Evolutionary conservation across 768 basidiomycete genomes (phyloP).

Genomic region (Cystobasidium onofrii): DNA sequence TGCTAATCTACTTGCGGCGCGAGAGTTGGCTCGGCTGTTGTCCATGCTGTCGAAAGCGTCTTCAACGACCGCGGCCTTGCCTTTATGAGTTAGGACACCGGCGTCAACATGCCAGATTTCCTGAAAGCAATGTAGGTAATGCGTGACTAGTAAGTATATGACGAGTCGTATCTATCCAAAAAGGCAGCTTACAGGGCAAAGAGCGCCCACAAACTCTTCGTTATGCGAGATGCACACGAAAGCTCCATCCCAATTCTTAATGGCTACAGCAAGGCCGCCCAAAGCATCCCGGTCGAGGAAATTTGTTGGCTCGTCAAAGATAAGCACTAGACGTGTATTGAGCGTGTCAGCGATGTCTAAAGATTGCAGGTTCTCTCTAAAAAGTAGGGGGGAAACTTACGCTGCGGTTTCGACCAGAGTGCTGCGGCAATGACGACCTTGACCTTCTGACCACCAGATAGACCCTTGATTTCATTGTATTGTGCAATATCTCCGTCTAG

Average conservation of each 20-base stretch:
- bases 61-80: slow-evolving; percentile 76
- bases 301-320: slow-evolving; percentile 55
- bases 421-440: slow-evolving; percentile 63
- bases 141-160: not conserved
- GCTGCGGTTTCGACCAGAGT: slow-evolving; percentile 88
- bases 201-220: slow-evolving; percentile 48
- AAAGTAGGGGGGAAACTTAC: slow-evolving; percentile 22
- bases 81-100: slow-evolving; percentile 76
- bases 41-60: slow-evolving; percentile 68
- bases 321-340: slow-evolving; percentile 41
- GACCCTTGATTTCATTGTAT: slow-evolving; percentile 89
- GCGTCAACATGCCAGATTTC: slow-evolving; percentile 92
- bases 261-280: slow-evolving; percentile 87
- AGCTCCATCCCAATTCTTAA: slow-evolving; percentile 87
- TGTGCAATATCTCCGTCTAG: slow-evolving; percentile 95
- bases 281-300: slow-evolving; percentile 94
- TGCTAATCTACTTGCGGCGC: slow-evolving; percentile 65
- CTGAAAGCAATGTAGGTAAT: slow-evolving; percentile 52
- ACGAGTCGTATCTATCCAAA: slow-evolving; percentile 18
- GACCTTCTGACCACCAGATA: slow-evolving; percentile 96
- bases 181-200: slow-evolving; percentile 38
- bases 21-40: slow-evolving; percentile 62
- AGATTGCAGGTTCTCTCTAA: slow-evolving; percentile 38
- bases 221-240: slow-evolving; percentile 97
- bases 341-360: not conserved